Conservation (phyloP, 345 rosid species). For the Boechera divaricarpa region DNA sequence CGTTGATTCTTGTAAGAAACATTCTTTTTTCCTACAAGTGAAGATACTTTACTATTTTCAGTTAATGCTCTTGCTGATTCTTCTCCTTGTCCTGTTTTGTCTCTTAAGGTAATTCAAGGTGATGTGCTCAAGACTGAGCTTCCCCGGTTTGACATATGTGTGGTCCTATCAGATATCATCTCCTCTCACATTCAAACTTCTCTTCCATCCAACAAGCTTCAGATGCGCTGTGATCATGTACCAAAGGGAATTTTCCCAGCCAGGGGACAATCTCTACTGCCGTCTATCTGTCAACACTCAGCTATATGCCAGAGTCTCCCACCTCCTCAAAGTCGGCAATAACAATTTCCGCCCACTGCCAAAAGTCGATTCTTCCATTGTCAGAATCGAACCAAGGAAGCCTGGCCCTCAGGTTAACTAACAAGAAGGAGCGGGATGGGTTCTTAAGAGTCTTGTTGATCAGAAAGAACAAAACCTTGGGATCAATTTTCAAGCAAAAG, state of each 20-base stretch:
- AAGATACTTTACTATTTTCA: no score
- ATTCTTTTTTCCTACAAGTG: no score
- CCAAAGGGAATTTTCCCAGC: constrained; percentile 92
- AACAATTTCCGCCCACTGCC: constrained; percentile 96
- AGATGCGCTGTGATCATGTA: constrained; percentile 93
- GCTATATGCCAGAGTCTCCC: constrained; percentile 81
- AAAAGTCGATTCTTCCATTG: constrained; percentile 94
- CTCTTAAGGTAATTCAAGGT: constrained; percentile 78
- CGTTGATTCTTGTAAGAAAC: no score
- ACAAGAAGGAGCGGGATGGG: constrained; percentile 89
- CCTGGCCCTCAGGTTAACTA: constrained; percentile 70
- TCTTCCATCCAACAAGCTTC: constrained; percentile 79
- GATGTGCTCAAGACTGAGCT: constrained; percentile 90
- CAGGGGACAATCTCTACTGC: constrained; percentile 81
- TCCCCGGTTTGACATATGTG: constrained; percentile 88
- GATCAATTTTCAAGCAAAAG: constrained; percentile 80
- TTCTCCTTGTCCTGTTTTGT: not conserved
- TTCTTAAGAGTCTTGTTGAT: constrained; percentile 81
- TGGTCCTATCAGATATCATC: constrained; percentile 95
- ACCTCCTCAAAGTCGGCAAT: constrained; percentile 92
- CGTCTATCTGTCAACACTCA: constrained; percentile 89
- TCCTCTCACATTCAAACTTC: constrained; percentile 82
- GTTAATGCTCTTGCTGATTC: not conserved
- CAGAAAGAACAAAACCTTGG: constrained; percentile 86
- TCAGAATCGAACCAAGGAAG: constrained; percentile 83